These are phyloP conservation scores for Pseudogymnoascus sp. DNA, from an alignment of 2,329 filamentous ascomycete species.

Conservation along the genomic window DNA sequence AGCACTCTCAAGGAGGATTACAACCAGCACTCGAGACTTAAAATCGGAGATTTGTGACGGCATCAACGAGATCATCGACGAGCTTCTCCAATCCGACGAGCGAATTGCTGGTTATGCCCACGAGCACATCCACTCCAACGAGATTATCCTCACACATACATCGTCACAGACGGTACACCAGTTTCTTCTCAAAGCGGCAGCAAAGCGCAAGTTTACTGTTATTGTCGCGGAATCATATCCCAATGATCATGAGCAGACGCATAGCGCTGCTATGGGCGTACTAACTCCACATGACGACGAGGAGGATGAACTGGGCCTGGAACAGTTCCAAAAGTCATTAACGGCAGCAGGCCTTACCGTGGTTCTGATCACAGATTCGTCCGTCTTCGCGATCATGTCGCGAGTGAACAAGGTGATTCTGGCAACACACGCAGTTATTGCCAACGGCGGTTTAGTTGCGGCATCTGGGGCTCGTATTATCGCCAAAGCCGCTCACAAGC, in stretches of 20 bases:
- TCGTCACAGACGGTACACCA: constrained; percentile 81
- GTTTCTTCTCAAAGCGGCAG: constrained; percentile 79
- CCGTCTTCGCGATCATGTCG: constrained; percentile 89
- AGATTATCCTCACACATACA: constrained; percentile 83
- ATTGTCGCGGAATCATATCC: constrained; percentile 70
- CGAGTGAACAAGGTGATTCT: constrained; percentile 92
- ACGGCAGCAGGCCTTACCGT: constrained; percentile 70
- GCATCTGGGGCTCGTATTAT: constrained; percentile 78
- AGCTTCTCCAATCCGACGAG: constrained; percentile 85
- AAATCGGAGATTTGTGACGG: constrained; percentile 88
- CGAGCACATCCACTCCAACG: constrained; percentile 86
- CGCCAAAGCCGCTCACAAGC: constrained; percentile 73
- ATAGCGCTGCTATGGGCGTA: constrained; percentile 54
- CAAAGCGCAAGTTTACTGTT: constrained; percentile 86
- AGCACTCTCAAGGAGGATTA: constrained; percentile 23
- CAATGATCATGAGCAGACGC: constrained; percentile 57
- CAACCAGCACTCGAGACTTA: constrained; percentile 51
- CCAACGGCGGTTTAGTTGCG: constrained; percentile 78
- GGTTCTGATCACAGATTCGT: constrained; percentile 75
- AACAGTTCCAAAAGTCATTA: constrained; percentile 67
- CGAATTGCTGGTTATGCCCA: constrained; percentile 84
- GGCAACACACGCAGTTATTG: constrained; percentile 76
- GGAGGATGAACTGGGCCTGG: constrained; percentile 31
- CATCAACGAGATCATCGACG: constrained; percentile 92
- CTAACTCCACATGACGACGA: constrained; percentile 26